Evolutionary conservation across 208 protist genomes (phyloP).

Genomic region (Acanthamoeba rhysodes): DNA sequence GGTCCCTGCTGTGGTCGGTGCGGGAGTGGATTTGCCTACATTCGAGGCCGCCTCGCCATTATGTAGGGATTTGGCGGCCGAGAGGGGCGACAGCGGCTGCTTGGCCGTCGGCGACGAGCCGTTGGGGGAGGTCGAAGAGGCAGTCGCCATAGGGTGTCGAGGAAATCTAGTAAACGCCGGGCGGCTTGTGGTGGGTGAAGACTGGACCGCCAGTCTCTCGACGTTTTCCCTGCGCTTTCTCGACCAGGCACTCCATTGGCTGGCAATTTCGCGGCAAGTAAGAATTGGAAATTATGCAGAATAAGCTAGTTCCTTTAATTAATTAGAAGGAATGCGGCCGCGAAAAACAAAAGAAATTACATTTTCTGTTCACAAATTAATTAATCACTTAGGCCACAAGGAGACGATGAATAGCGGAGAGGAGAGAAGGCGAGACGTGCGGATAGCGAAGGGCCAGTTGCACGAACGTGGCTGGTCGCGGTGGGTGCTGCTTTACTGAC

Average conservation of each 20-base stretch:
- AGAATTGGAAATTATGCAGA: background rate
- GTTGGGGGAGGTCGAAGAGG: conserved; percentile 13
- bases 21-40: conserved; percentile 21
- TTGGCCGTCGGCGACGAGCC: background rate
- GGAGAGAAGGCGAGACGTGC: conserved; percentile 15
- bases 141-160: conserved; percentile 30
- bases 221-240: conserved; percentile 60
- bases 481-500: background rate
- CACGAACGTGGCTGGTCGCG: background rate
- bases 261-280: background rate
- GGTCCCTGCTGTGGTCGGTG: background rate
- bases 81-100: conserved; percentile 1
- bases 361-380: background rate
- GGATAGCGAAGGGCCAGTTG: conserved; percentile 3
- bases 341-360: background rate
- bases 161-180: conserved; percentile 62
- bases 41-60: background rate
- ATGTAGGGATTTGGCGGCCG: conserved; percentile 2
- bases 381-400: background rate
- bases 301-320: background rate
- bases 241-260: background rate
- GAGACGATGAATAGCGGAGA: background rate
- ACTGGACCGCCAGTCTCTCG: conserved; percentile 19
- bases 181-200: background rate
- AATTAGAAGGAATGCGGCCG: no score